Base-by-base conservation (phyloP, 2,329 filamentous ascomycete genomes). In the Alternaria triticina region DNA sequence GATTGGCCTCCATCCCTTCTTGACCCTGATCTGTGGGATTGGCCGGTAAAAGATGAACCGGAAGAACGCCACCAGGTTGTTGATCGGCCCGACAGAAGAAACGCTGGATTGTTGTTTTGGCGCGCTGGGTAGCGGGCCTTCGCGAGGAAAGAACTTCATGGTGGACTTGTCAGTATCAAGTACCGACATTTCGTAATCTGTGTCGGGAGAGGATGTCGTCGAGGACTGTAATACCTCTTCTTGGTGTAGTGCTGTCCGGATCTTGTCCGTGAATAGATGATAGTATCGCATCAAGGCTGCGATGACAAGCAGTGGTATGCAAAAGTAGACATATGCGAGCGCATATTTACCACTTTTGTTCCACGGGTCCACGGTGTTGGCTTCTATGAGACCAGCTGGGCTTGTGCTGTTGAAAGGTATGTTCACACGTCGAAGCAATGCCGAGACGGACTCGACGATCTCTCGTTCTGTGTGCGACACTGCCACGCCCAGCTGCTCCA, bases 261-360 rank as follows among this genome's bases (percentile, higher is more conserved):
- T 93, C 82, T 96, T 96, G 83, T 97, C 94, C 72, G 94, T 93
- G 90, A 93, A 97, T 70, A 91, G 90, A 80, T 97, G 91, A 85
- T 94, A 97, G 76, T 92, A 86, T 69, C 93, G 89, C 76, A 95
- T 84, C 11, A 90, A 74, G 11, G 91, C 82, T 5, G 94, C 89
- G 57, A 88, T 73, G 27, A 87, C 86, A 67, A 94, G 85, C 63
- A 97, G 79, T 54, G 90, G 88, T 52, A 96, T 79, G 56, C 91
- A 89, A 74, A 97, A 96, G 80, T 96, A 97, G 13, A 95, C 93
- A 89, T 93, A 97, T 61, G 91, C 93, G 55, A 93, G 82, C 3
- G 87, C 93, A 82, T 97, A 97, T 82, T 97, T 96, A 47, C 91
- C 92, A 22, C 94, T 90, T 74, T 93, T 83, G 25, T 79, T 86